phyloP scores from a whole-genome alignment of 1,284 basidiomycete species.

The Cutaneotrichosporon daszewskae region DNA sequence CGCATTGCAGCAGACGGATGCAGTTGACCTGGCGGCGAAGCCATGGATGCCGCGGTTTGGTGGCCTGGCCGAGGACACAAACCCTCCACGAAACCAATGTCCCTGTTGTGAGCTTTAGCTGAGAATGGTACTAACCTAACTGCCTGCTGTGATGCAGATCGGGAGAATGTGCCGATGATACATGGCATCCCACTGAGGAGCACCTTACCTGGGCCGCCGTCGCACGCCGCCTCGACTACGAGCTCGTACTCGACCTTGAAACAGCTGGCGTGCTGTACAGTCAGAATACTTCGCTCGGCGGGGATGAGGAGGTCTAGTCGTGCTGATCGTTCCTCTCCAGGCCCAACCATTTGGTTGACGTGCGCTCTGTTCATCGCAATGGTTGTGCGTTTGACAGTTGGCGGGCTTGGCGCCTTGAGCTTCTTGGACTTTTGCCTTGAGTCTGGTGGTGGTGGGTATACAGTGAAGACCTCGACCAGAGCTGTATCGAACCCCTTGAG shows the following conservation, averaged over 20 bases:
- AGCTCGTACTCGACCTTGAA: conserved; percentile 75
- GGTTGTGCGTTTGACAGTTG: conserved; percentile 48
- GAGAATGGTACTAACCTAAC: conserved; percentile 38
- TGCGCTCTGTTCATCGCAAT: neutral
- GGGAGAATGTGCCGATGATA: conserved; percentile 34
- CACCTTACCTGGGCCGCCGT: conserved; percentile 54
- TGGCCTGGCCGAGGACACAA: conserved; percentile 29
- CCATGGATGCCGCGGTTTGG: neutral
- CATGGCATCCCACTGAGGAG: conserved; percentile 64
- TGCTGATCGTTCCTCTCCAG: conserved; percentile 62
- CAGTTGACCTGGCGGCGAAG: no score
- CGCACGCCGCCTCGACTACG: conserved; percentile 67
- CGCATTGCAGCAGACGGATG: conserved; percentile 2
- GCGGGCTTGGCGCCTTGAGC: conserved; percentile 54
- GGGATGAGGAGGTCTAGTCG: conserved; percentile 65
- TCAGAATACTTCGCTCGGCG: conserved; percentile 64
- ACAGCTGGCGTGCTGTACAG: conserved; percentile 66
- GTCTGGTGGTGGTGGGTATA: conserved; percentile 36
- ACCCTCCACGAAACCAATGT: conserved; percentile 40
- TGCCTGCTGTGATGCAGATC: conserved; percentile 32
- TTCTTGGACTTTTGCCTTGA: conserved; percentile 45
- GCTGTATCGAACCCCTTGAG: conserved; percentile 73
- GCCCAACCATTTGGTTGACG: conserved; percentile 60
- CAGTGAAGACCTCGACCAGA: conserved; percentile 62
- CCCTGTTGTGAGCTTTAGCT: conserved; percentile 20